Conservation (phyloP, 139 green algal genomes). For the Volvox reticuliferus region DNA sequence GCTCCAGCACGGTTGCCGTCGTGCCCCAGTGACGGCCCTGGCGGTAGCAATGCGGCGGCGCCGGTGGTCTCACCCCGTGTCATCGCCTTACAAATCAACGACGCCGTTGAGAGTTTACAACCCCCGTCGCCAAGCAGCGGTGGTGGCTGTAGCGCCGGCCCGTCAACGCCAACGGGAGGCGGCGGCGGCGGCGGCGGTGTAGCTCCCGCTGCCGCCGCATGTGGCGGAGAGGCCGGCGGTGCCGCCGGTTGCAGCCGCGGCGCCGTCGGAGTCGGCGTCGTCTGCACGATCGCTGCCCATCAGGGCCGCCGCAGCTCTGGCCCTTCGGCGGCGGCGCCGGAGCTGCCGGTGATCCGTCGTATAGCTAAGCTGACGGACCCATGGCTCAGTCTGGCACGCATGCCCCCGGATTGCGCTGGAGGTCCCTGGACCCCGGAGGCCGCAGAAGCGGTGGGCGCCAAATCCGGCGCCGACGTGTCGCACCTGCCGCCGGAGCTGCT, state of each 20-base stretch:
- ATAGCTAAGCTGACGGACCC: constrained; percentile 40
- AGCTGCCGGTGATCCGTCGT: not conserved
- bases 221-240: not conserved
- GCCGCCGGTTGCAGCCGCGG: not conserved
- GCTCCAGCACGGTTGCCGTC: not conserved
- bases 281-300: not conserved
- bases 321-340: not conserved
- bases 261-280: not conserved
- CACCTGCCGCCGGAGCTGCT: constrained; percentile 65
- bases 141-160: not conserved
- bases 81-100: not conserved
- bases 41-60: not conserved
- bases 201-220: not conserved
- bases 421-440: constrained; percentile 23
- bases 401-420: constrained; percentile 18
- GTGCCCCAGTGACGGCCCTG: not conserved
- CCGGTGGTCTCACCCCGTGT: not conserved
- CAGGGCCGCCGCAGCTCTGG: not conserved
- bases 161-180: not conserved
- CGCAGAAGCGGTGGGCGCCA: not conserved
- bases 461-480: constrained; percentile 19
- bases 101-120: not conserved
- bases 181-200: not conserved
- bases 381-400: constrained; percentile 17
- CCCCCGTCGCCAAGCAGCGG: not conserved